These are phyloP conservation scores for Phialocephala subalpina DNA, from an alignment of 2,329 filamentous ascomycete genomes.

Conservation along the genomic window DNA sequence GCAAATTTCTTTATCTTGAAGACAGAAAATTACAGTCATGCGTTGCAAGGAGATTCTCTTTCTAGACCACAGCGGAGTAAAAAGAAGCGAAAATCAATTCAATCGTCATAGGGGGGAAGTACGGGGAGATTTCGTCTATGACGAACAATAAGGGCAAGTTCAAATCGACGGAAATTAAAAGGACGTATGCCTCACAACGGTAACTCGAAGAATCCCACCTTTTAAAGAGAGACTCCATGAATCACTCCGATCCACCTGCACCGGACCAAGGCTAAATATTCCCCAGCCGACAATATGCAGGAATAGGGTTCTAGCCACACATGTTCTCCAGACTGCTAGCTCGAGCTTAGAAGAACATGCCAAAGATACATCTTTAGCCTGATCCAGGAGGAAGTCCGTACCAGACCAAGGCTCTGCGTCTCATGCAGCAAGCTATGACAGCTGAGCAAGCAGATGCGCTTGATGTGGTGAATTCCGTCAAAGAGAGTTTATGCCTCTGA, in stretches of 20 bases:
- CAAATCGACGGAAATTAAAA: neutral
- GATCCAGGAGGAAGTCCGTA: slow-evolving; percentile 3
- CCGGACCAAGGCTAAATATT: neutral
- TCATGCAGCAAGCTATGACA: neutral
- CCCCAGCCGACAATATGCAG: neutral
- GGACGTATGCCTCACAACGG: neutral
- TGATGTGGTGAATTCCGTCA: neutral
- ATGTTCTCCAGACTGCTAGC: neutral
- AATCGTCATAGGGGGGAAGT: too few relatives aligned
- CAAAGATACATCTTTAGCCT: slow-evolving; percentile 7
- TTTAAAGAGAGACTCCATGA: neutral
- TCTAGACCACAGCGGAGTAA: too few relatives aligned
- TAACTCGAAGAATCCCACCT: neutral
- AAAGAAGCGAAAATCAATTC: too few relatives aligned
- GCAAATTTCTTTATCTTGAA: neutral
- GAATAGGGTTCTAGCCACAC: neutral
- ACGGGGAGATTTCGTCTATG: too few relatives aligned
- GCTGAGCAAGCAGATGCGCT: neutral
- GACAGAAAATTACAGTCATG: neutral
- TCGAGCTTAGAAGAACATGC: neutral
- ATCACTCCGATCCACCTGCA: neutral
- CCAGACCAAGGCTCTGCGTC: neutral
- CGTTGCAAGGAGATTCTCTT: neutral
- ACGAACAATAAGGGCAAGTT: too few relatives aligned
- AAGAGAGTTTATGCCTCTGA: neutral